A percentile compares a stretch with the other conserved stretches of the same genome.
These are phyloP conservation scores for Neotropicomus parvogracilis DNA, from an alignment of 1,284 basidiomycete genomes.

Conservation along the genomic window DNA sequence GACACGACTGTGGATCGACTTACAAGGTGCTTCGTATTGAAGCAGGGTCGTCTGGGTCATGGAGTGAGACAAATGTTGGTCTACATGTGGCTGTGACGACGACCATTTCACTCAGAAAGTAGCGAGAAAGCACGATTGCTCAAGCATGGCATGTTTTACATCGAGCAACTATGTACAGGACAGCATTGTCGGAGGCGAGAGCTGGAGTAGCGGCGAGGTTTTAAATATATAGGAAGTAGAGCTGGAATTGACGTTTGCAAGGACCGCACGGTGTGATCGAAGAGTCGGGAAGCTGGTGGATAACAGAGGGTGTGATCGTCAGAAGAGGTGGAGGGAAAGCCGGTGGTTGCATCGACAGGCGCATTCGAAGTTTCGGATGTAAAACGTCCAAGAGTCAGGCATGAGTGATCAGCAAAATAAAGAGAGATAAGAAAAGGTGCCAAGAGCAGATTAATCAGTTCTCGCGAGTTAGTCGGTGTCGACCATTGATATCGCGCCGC, in stretches of 20 bases:
- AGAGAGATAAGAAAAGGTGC: constrained; percentile 28
- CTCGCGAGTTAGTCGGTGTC: constrained; percentile 52
- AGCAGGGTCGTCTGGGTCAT: constrained; percentile 66
- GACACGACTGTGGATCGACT: constrained; percentile 31
- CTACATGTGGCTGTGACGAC: constrained; percentile 29
- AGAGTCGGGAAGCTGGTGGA: constrained; percentile 12
- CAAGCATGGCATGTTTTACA: constrained; percentile 26
- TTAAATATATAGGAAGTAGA: constrained; percentile 18
- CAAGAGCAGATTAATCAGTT: constrained; percentile 6
- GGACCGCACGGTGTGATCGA: constrained; percentile 18
- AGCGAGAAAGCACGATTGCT: constrained; percentile 14
- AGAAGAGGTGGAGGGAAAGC: constrained; percentile 1
- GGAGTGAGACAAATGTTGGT: constrained; percentile 10
- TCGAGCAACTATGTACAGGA: constrained; percentile 31
- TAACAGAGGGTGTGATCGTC: constrained; percentile 15
- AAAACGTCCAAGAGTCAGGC: constrained; percentile 19
- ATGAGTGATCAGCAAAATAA: constrained; percentile 37
- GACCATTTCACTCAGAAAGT: not conserved
- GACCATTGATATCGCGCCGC: constrained; percentile 83
- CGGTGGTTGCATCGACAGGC: constrained; percentile 19
- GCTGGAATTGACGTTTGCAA: constrained; percentile 19
- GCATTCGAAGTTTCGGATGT: constrained; percentile 28
- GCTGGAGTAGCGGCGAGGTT: constrained; percentile 20
- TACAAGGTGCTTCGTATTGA: constrained; percentile 74
- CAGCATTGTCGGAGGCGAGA: constrained; percentile 26